Base-by-base conservation (phyloP, 352 stramenopile genomes). In the Pythium biforme region DNA sequence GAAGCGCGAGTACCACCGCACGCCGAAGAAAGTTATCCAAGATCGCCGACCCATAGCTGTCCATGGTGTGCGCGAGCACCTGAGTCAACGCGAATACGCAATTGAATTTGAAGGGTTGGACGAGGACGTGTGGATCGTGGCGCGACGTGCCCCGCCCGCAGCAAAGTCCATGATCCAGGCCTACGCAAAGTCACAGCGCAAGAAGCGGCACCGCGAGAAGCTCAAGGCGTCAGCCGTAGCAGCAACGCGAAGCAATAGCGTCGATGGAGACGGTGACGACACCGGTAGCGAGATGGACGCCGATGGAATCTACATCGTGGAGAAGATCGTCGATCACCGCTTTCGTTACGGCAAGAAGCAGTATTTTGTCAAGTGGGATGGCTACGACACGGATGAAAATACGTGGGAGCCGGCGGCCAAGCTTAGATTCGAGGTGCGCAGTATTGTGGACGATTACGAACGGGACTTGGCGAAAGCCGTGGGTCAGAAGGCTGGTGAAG, bases 351-450 rank as follows among this genome's bases (percentile, higher is more conserved):
- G 69, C 33, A 81, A 73, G 54, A 78, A 76, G 20, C 55, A 87
- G 59, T 92, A 89, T 53, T 59, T 81, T 0, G 80, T 92, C 4
- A 76, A 77, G 41, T 92, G 83, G 80, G 79, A 90, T 49, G 76
- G 75, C 29, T 92, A 90, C 63, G 70, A 79, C 40, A 72, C 72
- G 26, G 77, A 72, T 39, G 73, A 86, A 46, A 83, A 92, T 65
- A 90, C 80, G 25, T 92, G 80, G 80, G 80, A 92, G 51, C 34
- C 68, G 23, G 79, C 71, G 2, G 39, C 69, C 4, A 79, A 81
- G 58, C 66, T 90, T 19, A 76, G 77, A 22, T 47, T 41, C 9
- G 75, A 92, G 52, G 79, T 90, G 0, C 66, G 73, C 3, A 68
- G 76, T 1, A 69, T 89, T 27, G 79, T 90, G 6, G 51, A 83